Conservation (phyloP, 2,329 filamentous ascomycete genomes). For the Penicillium sp. region DNA sequence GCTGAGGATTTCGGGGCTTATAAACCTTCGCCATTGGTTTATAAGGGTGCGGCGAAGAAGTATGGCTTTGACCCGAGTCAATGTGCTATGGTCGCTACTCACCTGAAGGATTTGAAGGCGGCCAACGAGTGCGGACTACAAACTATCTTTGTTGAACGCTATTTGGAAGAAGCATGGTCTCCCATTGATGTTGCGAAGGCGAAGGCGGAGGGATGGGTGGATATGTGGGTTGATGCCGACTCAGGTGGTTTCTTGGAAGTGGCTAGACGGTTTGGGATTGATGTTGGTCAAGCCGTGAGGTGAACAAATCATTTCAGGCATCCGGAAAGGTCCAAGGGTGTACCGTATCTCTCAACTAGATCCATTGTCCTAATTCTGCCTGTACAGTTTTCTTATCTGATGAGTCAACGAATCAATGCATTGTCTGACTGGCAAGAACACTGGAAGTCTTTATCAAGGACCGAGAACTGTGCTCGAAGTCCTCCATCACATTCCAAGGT, state of each 20-base stretch:
- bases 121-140: constrained; percentile 66
- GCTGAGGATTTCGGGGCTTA: constrained; percentile 73
- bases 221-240: constrained; percentile 59
- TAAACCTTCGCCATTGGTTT: constrained; percentile 70
- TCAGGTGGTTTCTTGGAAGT: constrained; percentile 57
- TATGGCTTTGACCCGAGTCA: constrained; percentile 60
- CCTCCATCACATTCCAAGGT: too few species aligned
- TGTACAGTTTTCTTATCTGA: not conserved
- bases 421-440: too few species aligned
- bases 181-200: constrained; percentile 53
- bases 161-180: constrained; percentile 64
- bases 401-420: too few species aligned
- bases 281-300: not conserved
- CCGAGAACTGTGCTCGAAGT: too few species aligned
- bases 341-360: not conserved
- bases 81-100: constrained; percentile 76
- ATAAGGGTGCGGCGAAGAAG: constrained; percentile 65
- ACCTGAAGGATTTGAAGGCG: constrained; percentile 67
- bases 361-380: not conserved
- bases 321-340: not conserved
- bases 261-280: constrained; percentile 49
- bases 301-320: not conserved
- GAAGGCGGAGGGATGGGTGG: constrained; percentile 62
- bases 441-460: too few species aligned
- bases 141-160: constrained; percentile 73